Evolutionary conservation across 2,329 filamentous ascomycete genomes (phyloP), one percentile per base, ranked within the genome.

Genomic region (Coniosporium tulheliwenetii): DNA sequence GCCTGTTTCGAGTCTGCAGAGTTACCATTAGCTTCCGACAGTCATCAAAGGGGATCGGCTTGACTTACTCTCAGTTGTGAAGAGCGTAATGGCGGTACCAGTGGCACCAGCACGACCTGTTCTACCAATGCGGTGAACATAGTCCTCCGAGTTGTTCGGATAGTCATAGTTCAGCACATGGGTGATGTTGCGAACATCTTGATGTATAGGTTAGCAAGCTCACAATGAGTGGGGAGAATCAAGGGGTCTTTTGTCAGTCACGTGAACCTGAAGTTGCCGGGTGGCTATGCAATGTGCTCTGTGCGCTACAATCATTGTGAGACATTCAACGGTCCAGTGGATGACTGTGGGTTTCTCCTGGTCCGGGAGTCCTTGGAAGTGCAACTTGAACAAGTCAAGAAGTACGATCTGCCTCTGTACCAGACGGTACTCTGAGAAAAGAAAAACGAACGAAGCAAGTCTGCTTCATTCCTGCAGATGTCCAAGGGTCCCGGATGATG

Each of bases 181-280:
- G 69, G 91, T 96, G 72, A 98, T 98, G 76, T 98, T 93, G 71
- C 87, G 89, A 73, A 98, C 91, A 82, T 98, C 91, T 96, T 95
- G 61, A 68, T 58, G 71, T 64, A 70, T 63, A 69, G 73, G 83
- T 93, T 93, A 93, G 85, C 77, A 77, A 62, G 58, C 56, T 65
- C 70, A 74, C 49, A 51, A 56, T 62, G 57, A 64, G 57, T 57
- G 45, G 48, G 50, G 52, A 46, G 54, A 63, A 56, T 56, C 63
- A 58, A 58, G 56, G 59, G 62, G 65, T 63, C 71, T 71, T 65
- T 67, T 38, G 36, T 42, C 36, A 30, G 60, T 61, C 70, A 66
- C 72, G 67, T 69, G 71, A 69, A 66, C 67, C 69, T 68, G 66
- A 62, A 69, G 56, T 60, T 62, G 60, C 56, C 62, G 60, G 57